Base-by-base conservation (phyloP, 495 filamentous ascomycete species). In the Massariosphaeria phaeospora region DNA sequence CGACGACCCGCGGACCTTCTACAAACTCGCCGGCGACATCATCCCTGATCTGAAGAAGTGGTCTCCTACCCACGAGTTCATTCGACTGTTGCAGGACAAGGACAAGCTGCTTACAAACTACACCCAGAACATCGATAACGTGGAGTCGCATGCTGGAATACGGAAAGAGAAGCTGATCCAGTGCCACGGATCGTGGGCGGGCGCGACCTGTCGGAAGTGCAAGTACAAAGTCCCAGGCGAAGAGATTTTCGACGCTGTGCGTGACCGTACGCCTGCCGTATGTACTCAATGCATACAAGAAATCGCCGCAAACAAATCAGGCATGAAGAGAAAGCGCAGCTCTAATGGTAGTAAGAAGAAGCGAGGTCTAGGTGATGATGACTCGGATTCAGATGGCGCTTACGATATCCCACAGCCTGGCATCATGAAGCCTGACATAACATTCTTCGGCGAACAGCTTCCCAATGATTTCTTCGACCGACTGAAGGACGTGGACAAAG, bases 351-450 rank as follows among this genome's bases (percentile, higher is more conserved):
- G 74, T 8, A 75, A 76, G 26, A 76, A 75, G 46, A 33, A 48
- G 23, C 39, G 59, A 12, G 57, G 52, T 10, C 55, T 65, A 1
- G 61, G 69, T 12, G 81, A 85, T 47, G 83, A 79, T 55, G 84
- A 84, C 34, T 82, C 84, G 49, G 84, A 89, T 25, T 85, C 84
- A 2, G 83, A 85, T 54, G 83, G 82, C 44, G 83, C 86, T 38
- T 79, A 79, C 56, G 78, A 85, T 45, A 81, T 85, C 29, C 80
- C 80, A 0, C 75, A 79, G 43, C 79, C 85, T 3, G 93, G 94
- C 13, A 83, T 99, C 61, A 96, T 97, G 91, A 99, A 97, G 76
- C 93, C 93, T 13, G 93, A 96, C 69, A 97, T 98, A 63, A 96
- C 87, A 3, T 97, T 98, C 78, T 97, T 97, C 63, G 93, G 91